phyloP scores from a whole-genome alignment of 2,329 filamentous ascomycete genomes.

The Colletotrichum eremochloae region DNA sequence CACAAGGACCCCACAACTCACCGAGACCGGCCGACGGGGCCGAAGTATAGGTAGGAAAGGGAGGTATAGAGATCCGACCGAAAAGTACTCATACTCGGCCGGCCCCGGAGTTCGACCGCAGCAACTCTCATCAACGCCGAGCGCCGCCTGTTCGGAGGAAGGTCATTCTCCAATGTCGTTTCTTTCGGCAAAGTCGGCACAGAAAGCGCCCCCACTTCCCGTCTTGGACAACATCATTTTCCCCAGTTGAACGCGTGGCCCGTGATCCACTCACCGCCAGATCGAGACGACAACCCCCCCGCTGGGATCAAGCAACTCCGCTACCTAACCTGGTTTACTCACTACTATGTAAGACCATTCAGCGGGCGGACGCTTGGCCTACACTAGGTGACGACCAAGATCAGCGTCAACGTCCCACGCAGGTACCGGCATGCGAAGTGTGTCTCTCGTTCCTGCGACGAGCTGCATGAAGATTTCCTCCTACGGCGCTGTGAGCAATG shows the following conservation, averaged over 20 bases:
- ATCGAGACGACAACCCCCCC: constrained; percentile 12
- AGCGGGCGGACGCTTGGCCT: constrained; percentile 14
- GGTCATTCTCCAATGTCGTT: not conserved
- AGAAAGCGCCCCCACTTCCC: not conserved
- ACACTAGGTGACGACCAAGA: constrained; percentile 7
- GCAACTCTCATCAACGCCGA: constrained; percentile 3
- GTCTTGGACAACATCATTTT: constrained; percentile 34
- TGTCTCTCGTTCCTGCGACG: not conserved
- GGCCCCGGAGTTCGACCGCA: not conserved
- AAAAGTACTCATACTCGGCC: not conserved
- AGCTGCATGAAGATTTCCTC: constrained; percentile 3
- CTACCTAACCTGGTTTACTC: no score
- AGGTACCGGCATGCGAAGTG: constrained; percentile 15
- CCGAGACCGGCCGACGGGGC: constrained; percentile 6
- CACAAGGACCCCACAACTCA: constrained; percentile 9
- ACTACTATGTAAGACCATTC: not conserved
- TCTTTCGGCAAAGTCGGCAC: constrained; percentile 15
- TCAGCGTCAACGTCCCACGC: not conserved
- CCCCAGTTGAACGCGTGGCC: constrained; percentile 23
- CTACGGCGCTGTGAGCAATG: not conserved
- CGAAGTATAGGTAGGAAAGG: not conserved
- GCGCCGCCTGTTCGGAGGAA: not conserved
- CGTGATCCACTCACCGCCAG: constrained; percentile 15
- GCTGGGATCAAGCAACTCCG: constrained; percentile 3
- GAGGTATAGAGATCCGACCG: not conserved